Percentiles rank a stretch among this genome's conserved stretches.
These are phyloP conservation scores for Neltuma alba DNA, from an alignment of 306 rosid genomes.

Conservation along the genomic window DNA sequence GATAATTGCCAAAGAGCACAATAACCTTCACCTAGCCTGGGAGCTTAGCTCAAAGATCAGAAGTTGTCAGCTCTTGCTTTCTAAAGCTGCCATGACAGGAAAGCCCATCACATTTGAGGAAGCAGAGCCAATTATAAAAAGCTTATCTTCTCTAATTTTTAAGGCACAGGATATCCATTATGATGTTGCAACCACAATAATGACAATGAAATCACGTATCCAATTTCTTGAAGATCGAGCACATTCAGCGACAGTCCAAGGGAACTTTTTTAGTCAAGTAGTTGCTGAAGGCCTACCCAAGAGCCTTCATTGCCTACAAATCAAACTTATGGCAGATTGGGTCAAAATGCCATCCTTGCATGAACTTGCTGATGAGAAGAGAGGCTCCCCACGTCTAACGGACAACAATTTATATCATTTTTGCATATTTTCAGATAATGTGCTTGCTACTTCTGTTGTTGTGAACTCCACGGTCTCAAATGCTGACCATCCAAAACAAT, in stretches of 20 bases:
- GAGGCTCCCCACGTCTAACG: slow-evolving; percentile 62
- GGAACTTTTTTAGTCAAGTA: slow-evolving; percentile 78
- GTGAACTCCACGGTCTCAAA: slow-evolving; percentile 79
- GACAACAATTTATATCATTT: slow-evolving; percentile 87
- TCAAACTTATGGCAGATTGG: slow-evolving; percentile 86
- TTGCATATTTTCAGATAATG: slow-evolving; percentile 94
- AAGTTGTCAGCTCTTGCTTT: slow-evolving; percentile 87
- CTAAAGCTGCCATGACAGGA: slow-evolving; percentile 84
- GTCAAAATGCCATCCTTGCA: slow-evolving; percentile 53
- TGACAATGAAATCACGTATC: slow-evolving; percentile 90
- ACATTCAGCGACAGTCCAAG: slow-evolving; percentile 70
- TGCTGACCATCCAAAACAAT: slow-evolving; percentile 76
- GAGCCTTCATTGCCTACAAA: slow-evolving; percentile 79
- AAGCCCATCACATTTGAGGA: slow-evolving; percentile 67
- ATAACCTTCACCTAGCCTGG: slow-evolving; percentile 95
- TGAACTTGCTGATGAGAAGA: slow-evolving; percentile 55
- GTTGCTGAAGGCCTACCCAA: slow-evolving; percentile 87
- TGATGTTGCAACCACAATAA: slow-evolving; percentile 90
- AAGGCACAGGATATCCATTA: slow-evolving; percentile 87
- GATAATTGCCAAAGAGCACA: slow-evolving; percentile 89
- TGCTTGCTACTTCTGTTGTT: slow-evolving; percentile 75
- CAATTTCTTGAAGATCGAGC: slow-evolving; percentile 97
- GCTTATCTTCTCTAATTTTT: slow-evolving; percentile 74
- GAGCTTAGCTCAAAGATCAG: slow-evolving; percentile 81
- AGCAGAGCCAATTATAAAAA: slow-evolving; percentile 81